Percentiles rank a stretch among this genome's conserved stretches.
Evolutionary conservation across 257 asterid genomes (phyloP).

Genomic region (Mitragyna speciosa): DNA sequence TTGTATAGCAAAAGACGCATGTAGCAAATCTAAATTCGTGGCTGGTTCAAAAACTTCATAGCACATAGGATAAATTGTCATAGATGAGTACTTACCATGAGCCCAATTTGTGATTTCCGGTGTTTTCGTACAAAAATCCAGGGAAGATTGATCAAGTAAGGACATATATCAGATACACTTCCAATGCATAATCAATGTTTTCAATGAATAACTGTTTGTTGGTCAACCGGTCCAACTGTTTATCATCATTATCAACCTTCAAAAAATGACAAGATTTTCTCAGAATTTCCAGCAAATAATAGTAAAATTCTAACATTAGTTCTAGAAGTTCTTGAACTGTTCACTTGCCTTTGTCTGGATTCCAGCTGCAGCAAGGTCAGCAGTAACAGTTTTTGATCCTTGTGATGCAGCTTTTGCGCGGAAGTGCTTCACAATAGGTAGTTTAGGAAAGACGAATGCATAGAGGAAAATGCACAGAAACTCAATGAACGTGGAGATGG

Average conservation of each 20-base stretch:
- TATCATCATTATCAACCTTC: constrained; percentile 36
- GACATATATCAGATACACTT: constrained; percentile 51
- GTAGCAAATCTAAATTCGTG: not conserved
- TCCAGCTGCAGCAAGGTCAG: constrained; percentile 91
- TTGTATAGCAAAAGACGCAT: not conserved
- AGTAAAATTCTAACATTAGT: not conserved
- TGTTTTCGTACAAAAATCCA: constrained; percentile 81
- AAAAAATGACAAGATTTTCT: not conserved
- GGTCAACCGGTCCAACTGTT: constrained; percentile 44
- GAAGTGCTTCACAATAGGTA: constrained; percentile 70
- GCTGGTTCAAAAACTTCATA: not conserved
- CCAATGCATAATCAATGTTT: constrained; percentile 63
- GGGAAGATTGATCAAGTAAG: constrained; percentile 79
- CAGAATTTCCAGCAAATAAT: not conserved
- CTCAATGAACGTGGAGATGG: constrained; percentile 65
- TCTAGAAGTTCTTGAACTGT: not conserved
- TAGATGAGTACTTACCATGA: constrained; percentile 55
- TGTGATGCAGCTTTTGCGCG: constrained; percentile 75
- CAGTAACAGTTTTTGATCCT: constrained; percentile 81
- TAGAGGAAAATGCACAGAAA: constrained; percentile 67
- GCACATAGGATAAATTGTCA: not conserved
- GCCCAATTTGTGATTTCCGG: constrained; percentile 74
- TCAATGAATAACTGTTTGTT: constrained; percentile 46
- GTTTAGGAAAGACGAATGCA: constrained; percentile 54
- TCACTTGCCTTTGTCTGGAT: constrained; percentile 34